phyloP scores from a whole-genome alignment of 169 alveolate species.

The Cryptosporidium felis region DNA sequence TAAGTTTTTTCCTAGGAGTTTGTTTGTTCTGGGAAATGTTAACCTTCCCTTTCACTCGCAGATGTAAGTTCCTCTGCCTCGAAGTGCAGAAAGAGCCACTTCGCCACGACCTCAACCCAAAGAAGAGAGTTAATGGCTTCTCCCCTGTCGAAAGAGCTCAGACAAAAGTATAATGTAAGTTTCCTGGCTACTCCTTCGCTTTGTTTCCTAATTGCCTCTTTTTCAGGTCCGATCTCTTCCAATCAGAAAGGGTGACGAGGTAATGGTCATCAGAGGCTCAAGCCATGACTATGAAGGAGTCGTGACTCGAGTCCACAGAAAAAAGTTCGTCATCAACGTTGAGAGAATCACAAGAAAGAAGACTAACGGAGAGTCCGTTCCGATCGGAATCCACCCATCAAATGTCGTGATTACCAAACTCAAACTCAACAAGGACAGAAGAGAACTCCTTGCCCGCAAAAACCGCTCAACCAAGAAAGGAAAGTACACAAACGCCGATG shows the following conservation, averaged over 20 bases:
- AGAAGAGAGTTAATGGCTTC: slow-evolving; percentile 97
- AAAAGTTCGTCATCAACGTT: slow-evolving; percentile 94
- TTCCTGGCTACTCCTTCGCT: background rate
- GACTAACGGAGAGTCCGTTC: slow-evolving; percentile 86
- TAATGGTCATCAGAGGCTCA: slow-evolving; percentile 95
- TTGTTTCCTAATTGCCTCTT: no score
- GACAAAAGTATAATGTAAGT: slow-evolving; percentile 93
- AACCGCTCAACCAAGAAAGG: slow-evolving; percentile 80
- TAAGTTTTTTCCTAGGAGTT: background rate
- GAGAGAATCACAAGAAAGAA: slow-evolving; percentile 96
- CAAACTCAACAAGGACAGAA: slow-evolving; percentile 93
- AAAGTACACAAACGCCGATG: slow-evolving; percentile 75
- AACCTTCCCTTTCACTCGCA: background rate
- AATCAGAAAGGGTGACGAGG: slow-evolving; percentile 97
- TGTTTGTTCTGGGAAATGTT: background rate
- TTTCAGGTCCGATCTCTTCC: slow-evolving; percentile 93
- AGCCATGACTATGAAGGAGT: slow-evolving; percentile 97
- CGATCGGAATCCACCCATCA: slow-evolving; percentile 95
- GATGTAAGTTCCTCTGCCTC: slow-evolving; percentile 89
- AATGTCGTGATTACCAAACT: slow-evolving; percentile 95
- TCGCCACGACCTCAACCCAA: slow-evolving; percentile 96
- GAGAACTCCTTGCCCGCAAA: slow-evolving; percentile 90
- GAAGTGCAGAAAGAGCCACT: slow-evolving; percentile 97
- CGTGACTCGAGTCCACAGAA: slow-evolving; percentile 96
- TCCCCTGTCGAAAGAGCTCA: slow-evolving; percentile 94